These are phyloP conservation scores for Lyophyllum atratum DNA, from an alignment of 768 basidiomycete genomes.

Conservation along the genomic window DNA sequence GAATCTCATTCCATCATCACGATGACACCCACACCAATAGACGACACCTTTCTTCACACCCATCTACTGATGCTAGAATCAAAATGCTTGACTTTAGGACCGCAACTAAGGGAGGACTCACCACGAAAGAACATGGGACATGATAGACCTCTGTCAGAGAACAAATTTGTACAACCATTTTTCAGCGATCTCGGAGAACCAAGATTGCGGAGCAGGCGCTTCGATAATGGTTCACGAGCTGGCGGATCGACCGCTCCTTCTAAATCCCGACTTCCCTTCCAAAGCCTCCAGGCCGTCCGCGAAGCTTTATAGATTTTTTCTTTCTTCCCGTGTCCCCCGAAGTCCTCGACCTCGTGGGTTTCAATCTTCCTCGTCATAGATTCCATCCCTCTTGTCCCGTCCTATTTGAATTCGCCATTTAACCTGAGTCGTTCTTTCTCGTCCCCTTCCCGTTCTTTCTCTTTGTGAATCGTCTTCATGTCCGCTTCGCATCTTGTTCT, in stretches of 20 bases:
- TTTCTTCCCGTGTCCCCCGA: constrained; percentile 1
- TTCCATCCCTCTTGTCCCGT: constrained; percentile 3
- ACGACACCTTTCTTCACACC: neutral
- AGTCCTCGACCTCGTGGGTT: constrained; percentile 9
- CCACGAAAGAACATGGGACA: neutral
- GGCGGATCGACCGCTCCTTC: constrained; percentile 23
- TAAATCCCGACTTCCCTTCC: constrained; percentile 12
- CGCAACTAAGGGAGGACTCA: too few species aligned
- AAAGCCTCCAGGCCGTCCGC: constrained; percentile 8
- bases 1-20: neutral
- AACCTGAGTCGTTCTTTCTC: constrained; percentile 6
- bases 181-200: neutral
- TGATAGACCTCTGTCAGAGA: neutral
- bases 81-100: neutral
- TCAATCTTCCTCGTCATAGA: constrained; percentile 6
- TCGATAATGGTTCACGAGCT: constrained; percentile 16
- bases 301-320: constrained; percentile 12
- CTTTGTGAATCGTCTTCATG: constrained; percentile 7
- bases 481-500: constrained; percentile 13
- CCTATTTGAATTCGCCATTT: constrained; percentile 11
- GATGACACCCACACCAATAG: neutral
- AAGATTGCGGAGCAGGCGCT: neutral
- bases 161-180: neutral
- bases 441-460: neutral
- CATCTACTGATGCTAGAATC: neutral